These are phyloP conservation scores for Apiospora marii DNA, from an alignment of 2,329 filamentous ascomycete species.

Conservation along the genomic window DNA sequence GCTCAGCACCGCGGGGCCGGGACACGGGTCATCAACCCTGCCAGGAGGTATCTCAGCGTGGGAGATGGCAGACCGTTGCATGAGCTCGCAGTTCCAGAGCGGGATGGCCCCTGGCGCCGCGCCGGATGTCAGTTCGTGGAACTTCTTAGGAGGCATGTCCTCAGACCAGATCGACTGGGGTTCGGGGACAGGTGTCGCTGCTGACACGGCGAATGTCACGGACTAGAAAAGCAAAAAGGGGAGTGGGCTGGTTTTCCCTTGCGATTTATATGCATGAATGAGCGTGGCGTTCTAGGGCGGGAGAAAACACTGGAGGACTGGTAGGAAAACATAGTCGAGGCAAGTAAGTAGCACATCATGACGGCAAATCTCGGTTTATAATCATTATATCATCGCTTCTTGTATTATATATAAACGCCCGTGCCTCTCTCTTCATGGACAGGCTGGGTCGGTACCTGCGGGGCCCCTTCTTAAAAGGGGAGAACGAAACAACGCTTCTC, in stretches of 20 bases:
- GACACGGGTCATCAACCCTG: neutral
- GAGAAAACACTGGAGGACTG: neutral
- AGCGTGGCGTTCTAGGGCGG: neutral
- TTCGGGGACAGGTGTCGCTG: neutral
- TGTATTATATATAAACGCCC: neutral
- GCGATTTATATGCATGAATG: constrained; percentile 7
- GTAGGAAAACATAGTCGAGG: neutral
- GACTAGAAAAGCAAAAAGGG: neutral
- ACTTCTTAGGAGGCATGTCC: neutral
- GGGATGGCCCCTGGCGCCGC: neutral
- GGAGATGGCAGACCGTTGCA: constrained; percentile 32
- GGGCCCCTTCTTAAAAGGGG: neutral
- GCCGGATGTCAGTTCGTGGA: constrained; percentile 18
- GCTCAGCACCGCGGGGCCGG: neutral
- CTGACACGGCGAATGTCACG: neutral
- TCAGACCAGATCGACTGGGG: constrained; percentile 24
- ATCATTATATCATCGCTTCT: too few relatives aligned
- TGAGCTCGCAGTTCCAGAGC: constrained; percentile 30
- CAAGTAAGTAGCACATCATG: neutral
- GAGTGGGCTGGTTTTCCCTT: neutral
- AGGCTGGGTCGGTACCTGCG: neutral
- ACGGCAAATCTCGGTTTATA: neutral
- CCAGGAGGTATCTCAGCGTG: constrained; percentile 26
- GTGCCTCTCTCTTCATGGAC: neutral
- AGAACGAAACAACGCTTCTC: neutral